These are phyloP conservation scores for Globisporangium emineosum DNA, from an alignment of 352 stramenopile genomes.

Conservation along the genomic window DNA sequence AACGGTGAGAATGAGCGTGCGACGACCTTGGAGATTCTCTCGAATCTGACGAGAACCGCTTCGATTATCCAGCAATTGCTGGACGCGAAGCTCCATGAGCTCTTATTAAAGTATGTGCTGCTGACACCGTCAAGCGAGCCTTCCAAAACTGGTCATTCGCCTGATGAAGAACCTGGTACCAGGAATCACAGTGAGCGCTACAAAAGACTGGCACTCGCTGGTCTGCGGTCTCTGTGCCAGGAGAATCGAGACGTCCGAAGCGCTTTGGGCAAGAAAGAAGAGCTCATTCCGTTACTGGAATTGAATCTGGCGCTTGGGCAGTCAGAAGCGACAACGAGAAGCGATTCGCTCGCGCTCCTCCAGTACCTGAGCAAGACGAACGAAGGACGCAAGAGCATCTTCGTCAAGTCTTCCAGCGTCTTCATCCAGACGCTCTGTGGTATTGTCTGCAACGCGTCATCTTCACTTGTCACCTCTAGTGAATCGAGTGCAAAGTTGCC, in stretches of 20 bases:
- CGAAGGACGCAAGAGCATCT: slow-evolving; percentile 24
- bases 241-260: slow-evolving; percentile 28
- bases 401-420: slow-evolving; percentile 11
- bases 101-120: slow-evolving; percentile 43
- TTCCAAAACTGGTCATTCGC: background rate
- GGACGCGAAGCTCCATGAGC: slow-evolving; percentile 41
- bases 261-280: slow-evolving; percentile 23
- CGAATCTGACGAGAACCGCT: slow-evolving; percentile 30
- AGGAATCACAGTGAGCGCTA: slow-evolving; percentile 7
- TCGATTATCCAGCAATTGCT: slow-evolving; percentile 27
- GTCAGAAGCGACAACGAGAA: background rate
- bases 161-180: background rate
- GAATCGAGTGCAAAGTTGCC: background rate
- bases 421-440: slow-evolving; percentile 26
- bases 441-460: slow-evolving; percentile 9
- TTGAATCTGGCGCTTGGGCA: background rate
- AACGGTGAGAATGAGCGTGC: slow-evolving; percentile 18
- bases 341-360: slow-evolving; percentile 16
- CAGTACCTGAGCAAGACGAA: slow-evolving; percentile 29
- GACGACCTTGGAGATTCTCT: slow-evolving; percentile 45
- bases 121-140: background rate
- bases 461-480: background rate
- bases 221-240: slow-evolving; percentile 39
- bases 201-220: slow-evolving; percentile 25
- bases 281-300: slow-evolving; percentile 16